phyloP scores from a whole-genome alignment of 495 filamentous ascomycete species.

The Xylaria cubensis region DNA sequence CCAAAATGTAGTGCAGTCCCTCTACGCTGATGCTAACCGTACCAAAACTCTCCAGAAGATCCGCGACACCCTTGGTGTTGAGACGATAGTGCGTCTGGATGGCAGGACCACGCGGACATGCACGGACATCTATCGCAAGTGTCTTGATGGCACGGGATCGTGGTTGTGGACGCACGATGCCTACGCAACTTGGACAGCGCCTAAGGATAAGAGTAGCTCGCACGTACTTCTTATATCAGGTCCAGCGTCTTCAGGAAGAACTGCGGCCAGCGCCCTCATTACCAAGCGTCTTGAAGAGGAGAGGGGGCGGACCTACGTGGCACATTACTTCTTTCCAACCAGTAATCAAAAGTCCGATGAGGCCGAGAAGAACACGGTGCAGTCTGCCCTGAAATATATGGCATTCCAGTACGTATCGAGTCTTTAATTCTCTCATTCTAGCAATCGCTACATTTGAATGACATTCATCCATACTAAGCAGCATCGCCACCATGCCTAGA shows the following conservation, averaged over 20 bases:
- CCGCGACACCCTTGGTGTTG: constrained; percentile 36
- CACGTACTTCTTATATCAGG: constrained; percentile 24
- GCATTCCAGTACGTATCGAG: constrained; percentile 22
- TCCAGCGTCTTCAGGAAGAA: constrained; percentile 27
- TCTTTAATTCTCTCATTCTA: background rate
- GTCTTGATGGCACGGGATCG: constrained; percentile 20
- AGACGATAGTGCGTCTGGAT: constrained; percentile 38
- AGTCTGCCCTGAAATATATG: constrained; percentile 30
- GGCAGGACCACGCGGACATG: constrained; percentile 46
- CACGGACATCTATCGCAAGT: constrained; percentile 36
- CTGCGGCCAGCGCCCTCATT: constrained; percentile 20
- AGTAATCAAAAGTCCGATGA: constrained; percentile 22
- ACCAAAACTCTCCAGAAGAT: constrained; percentile 38
- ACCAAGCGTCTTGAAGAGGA: constrained; percentile 28
- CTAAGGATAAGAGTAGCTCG: constrained; percentile 1
- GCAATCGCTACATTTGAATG: background rate
- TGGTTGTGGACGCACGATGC: constrained; percentile 29
- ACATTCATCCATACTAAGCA: too few species aligned
- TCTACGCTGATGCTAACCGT: constrained; percentile 33
- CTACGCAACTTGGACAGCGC: constrained; percentile 10
- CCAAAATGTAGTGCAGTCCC: constrained; percentile 9
- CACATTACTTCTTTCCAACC: constrained; percentile 29
- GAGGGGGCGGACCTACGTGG: constrained; percentile 16
- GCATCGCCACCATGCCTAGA: too few species aligned
- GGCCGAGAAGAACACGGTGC: constrained; percentile 15